These are phyloP conservation scores for Phylloporus sp. DNA, from an alignment of 768 basidiomycete genomes.

Conservation along the genomic window DNA sequence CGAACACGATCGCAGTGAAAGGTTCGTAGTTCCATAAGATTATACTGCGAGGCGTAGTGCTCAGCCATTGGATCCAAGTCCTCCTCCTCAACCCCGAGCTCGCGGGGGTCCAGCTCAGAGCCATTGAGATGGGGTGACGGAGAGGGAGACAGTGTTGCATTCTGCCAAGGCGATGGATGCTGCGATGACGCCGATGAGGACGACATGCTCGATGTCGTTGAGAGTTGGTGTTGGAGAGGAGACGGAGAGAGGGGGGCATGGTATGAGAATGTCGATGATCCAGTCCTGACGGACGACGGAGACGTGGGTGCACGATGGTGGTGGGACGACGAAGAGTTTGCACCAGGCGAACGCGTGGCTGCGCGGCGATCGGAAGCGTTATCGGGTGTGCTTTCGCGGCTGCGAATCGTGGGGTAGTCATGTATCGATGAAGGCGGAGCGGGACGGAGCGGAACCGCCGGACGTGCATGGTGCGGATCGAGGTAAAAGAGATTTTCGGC, in stretches of 20 bases:
- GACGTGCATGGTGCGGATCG: conserved; percentile 74
- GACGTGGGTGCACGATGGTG: conserved; percentile 42
- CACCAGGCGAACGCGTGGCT: conserved; percentile 23
- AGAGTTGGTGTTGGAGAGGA: conserved; percentile 61
- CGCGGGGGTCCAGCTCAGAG: conserved; percentile 35
- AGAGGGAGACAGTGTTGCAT: conserved; percentile 18
- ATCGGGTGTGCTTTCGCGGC: conserved; percentile 31
- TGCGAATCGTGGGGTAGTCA: conserved; percentile 20
- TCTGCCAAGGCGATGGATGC: conserved; percentile 28
- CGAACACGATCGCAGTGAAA: conserved; percentile 97
- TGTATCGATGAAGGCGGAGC: conserved; percentile 31
- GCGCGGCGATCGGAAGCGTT: conserved; percentile 25
- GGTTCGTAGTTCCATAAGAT: conserved; percentile 66
- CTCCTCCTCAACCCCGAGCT: conserved; percentile 30
- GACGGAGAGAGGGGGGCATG: conserved; percentile 59
- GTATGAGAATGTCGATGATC: conserved; percentile 48
- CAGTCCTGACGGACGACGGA: conserved; percentile 48
- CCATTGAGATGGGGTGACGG: conserved; percentile 19
- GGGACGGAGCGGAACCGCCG: conserved; percentile 66
- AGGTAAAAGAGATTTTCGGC: conserved; percentile 82
- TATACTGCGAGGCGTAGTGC: conserved; percentile 72
- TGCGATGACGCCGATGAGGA: conserved; percentile 32
- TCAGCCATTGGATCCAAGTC: conserved; percentile 45
- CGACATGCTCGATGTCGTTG: conserved; percentile 34
- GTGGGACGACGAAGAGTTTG: conserved; percentile 17